Conservation (phyloP, 164 flowering plant species). For the Macadamia integrifolia region DNA sequence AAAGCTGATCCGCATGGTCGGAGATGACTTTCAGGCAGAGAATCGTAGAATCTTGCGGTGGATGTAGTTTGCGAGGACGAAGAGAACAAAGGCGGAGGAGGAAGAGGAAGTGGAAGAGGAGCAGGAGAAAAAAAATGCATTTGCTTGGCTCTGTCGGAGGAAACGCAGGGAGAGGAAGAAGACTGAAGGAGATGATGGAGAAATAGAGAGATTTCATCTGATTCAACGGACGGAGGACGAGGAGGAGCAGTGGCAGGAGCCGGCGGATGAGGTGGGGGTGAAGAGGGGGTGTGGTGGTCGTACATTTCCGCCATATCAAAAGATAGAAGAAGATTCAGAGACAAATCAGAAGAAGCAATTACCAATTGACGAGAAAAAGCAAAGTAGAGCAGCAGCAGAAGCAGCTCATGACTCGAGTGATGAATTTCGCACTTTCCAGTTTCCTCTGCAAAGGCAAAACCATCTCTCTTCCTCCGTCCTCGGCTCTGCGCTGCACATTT, state of each 20-base stretch:
- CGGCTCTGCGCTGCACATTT: no score
- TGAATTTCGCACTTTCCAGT: no score
- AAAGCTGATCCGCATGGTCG: slow-evolving; percentile 11
- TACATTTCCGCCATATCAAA: slow-evolving; percentile 40
- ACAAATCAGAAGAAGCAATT: background rate
- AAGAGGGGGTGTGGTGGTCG: slow-evolving; percentile 19
- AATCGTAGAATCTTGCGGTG: background rate
- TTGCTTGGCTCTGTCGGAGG: slow-evolving; percentile 13
- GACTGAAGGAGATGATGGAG: slow-evolving; percentile 41
- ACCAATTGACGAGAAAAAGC: background rate
- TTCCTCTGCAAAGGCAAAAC: no score
- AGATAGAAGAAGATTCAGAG: background rate
- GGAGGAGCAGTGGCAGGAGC: slow-evolving; percentile 14
- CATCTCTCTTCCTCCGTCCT: no score
- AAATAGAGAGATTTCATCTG: slow-evolving; percentile 44
- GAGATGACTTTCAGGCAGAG: slow-evolving; percentile 15
- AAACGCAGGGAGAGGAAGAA: slow-evolving; percentile 18
- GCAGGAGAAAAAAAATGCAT: slow-evolving; percentile 11
- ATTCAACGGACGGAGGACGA: background rate
- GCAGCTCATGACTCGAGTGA: no score
- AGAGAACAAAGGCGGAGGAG: background rate
- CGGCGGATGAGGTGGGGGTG: slow-evolving; percentile 6
- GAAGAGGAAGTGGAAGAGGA: background rate
- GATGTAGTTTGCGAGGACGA: background rate
- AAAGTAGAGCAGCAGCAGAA: background rate